Conservation (phyloP, 257 asterid species). For the Solanum commersonii region DNA sequence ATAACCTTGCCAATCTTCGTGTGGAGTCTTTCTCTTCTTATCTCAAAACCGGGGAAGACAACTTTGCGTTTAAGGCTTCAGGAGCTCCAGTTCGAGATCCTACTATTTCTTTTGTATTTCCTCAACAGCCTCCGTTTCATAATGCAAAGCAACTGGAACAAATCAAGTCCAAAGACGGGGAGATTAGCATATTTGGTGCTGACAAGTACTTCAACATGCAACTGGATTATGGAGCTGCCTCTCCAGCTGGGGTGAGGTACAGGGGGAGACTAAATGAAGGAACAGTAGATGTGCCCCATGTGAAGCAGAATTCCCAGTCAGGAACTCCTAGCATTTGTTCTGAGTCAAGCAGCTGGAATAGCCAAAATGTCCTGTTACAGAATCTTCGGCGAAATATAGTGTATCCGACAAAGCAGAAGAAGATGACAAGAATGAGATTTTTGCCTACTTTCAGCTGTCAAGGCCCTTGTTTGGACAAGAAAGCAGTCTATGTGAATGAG, state of each 20-base stretch:
- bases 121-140: slow-evolving; percentile 5
- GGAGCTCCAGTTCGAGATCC: slow-evolving; percentile 42
- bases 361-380: slow-evolving; percentile 28
- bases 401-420: slow-evolving; percentile 30
- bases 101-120: slow-evolving; percentile 26
- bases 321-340: slow-evolving; percentile 41
- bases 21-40: slow-evolving; percentile 27
- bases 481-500: slow-evolving; percentile 17
- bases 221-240: slow-evolving; percentile 20
- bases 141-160: neutral
- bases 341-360: slow-evolving; percentile 43
- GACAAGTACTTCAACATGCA: slow-evolving; percentile 79
- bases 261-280: neutral
- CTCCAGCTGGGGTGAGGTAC: neutral
- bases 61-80: slow-evolving; percentile 30
- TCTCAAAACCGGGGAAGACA: slow-evolving; percentile 32
- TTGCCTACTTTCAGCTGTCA: slow-evolving; percentile 40
- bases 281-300: neutral
- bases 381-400: neutral
- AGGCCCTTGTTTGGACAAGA: slow-evolving; percentile 51
- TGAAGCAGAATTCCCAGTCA: slow-evolving; percentile 2
- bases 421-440: slow-evolving; percentile 16
- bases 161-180: slow-evolving; percentile 26
- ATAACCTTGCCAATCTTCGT: slow-evolving; percentile 11
- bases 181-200: slow-evolving; percentile 65